Percentiles rank a stretch among this genome's conserved stretches.
These are phyloP conservation scores for Saccharomycopsis sp. DNA, from an alignment of 805 yeast genomes.

Conservation along the genomic window DNA sequence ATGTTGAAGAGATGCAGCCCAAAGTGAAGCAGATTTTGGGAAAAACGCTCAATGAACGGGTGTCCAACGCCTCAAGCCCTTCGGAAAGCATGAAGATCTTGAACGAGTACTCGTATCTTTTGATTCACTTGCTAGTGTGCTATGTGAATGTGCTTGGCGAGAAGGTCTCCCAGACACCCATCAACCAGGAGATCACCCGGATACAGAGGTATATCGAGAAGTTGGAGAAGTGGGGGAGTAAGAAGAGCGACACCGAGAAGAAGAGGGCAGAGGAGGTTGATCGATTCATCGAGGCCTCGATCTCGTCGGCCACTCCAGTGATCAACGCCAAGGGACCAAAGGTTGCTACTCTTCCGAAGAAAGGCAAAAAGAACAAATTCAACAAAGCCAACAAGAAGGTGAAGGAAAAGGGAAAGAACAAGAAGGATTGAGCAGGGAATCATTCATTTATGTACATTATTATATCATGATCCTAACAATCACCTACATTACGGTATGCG, in stretches of 20 bases:
- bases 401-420: too few species aligned
- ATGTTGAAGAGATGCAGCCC: too few species aligned
- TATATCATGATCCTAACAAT: too few species aligned
- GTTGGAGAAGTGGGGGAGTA: neutral
- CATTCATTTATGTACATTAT: too few species aligned
- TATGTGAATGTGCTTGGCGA: slow-evolving; percentile 13
- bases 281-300: too few species aligned
- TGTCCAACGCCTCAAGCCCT: slow-evolving; percentile 2
- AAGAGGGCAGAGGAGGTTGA: slow-evolving; percentile 6
- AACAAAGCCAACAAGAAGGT: neutral
- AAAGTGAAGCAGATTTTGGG: slow-evolving; percentile 4
- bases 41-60: slow-evolving; percentile 13
- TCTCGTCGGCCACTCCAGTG: too few species aligned
- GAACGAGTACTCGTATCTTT: slow-evolving; percentile 7
- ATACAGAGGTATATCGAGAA: slow-evolving; percentile 6
- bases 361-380: neutral
- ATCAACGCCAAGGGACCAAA: too few species aligned
- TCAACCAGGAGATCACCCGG: slow-evolving; percentile 5
- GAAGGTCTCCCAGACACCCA: neutral
- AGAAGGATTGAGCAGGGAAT: too few species aligned
- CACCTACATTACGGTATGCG: too few species aligned
- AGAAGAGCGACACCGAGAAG: neutral
- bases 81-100: slow-evolving; percentile 9
- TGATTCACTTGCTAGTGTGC: slow-evolving; percentile 1
- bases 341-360: neutral